Conservation (phyloP, 2,329 filamentous ascomycete species). For the Penicillium capsulatum region DNA sequence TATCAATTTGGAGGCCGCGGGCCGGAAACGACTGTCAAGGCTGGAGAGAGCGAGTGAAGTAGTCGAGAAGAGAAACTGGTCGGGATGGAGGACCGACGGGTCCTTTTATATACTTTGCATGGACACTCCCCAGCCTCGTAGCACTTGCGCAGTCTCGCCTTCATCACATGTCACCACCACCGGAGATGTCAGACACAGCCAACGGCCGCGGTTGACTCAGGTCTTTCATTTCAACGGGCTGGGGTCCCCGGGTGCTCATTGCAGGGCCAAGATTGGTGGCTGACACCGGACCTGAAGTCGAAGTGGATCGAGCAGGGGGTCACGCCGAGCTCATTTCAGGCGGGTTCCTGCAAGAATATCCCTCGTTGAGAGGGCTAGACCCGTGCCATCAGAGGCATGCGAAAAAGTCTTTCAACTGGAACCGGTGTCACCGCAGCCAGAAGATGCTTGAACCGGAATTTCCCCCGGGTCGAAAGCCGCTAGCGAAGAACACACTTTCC, state of each 20-base stretch:
- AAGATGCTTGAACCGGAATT: no score
- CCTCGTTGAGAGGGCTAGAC: neutral
- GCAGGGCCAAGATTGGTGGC: neutral
- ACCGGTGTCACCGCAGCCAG: no score
- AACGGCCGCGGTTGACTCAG: conserved; percentile 4
- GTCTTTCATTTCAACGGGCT: neutral
- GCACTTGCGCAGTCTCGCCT: neutral
- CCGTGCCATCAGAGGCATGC: conserved; percentile 1
- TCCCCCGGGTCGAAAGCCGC: no score
- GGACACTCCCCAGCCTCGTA: conserved; percentile 1
- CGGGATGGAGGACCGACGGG: conserved; percentile 3
- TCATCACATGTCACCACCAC: conserved; percentile 3
- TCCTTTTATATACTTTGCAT: conserved; percentile 21
- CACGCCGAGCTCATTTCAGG: no score
- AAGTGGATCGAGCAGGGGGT: no score
- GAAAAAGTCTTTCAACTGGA: no score
- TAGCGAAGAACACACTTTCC: no score
- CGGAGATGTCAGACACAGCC: neutral
- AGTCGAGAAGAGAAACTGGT: conserved; percentile 6
- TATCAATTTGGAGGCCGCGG: conserved; percentile 2
- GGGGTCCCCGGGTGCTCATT: neutral
- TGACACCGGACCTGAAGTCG: neutral
- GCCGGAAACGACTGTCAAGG: conserved; percentile 22
- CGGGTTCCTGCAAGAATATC: no score
- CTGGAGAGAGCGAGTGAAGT: conserved; percentile 17